Evolutionary conservation across 2,329 filamentous ascomycete species (phyloP).

Genomic region (Knoxdaviesia proteae): DNA sequence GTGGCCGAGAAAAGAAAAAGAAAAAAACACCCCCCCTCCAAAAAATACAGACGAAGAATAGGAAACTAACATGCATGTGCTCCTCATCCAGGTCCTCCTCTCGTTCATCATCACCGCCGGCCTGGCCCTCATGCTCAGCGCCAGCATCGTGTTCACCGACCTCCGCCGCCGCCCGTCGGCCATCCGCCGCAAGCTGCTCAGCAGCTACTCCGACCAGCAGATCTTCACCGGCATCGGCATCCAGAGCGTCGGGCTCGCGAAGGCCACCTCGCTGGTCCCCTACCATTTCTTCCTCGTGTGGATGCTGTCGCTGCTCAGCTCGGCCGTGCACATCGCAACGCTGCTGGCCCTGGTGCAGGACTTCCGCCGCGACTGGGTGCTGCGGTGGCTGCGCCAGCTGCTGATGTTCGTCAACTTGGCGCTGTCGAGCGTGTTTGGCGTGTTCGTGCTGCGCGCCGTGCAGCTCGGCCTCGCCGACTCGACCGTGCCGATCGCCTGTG

Average conservation of each 20-base stretch:
- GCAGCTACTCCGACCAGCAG: conserved; percentile 46
- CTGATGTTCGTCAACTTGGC: conserved; percentile 46
- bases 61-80: background rate
- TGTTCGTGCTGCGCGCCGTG: conserved; percentile 35
- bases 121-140: conserved; percentile 32
- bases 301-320: conserved; percentile 44
- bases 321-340: conserved; percentile 43
- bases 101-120: conserved; percentile 45
- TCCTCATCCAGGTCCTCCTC: conserved; percentile 27
- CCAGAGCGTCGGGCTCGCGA: conserved; percentile 39
- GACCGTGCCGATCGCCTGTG: conserved; percentile 39
- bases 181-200: conserved; percentile 41
- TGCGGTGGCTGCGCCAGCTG: conserved; percentile 42
- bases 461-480: conserved; percentile 25
- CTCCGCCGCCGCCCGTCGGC: conserved; percentile 23
- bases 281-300: conserved; percentile 56
- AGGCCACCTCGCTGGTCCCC: conserved; percentile 34
- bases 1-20: background rate
- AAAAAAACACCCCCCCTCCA: background rate
- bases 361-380: conserved; percentile 44
- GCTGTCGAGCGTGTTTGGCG: conserved; percentile 32
- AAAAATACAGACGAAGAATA: background rate
- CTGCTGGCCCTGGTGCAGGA: conserved; percentile 44
- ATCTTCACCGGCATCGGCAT: conserved; percentile 50
- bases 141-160: conserved; percentile 35